A percentile compares a stretch with the other conserved stretches of the same genome.
Conservation (phyloP, 2,329 filamentous ascomycete genomes). For the Fusarium gaditjirri region DNA sequence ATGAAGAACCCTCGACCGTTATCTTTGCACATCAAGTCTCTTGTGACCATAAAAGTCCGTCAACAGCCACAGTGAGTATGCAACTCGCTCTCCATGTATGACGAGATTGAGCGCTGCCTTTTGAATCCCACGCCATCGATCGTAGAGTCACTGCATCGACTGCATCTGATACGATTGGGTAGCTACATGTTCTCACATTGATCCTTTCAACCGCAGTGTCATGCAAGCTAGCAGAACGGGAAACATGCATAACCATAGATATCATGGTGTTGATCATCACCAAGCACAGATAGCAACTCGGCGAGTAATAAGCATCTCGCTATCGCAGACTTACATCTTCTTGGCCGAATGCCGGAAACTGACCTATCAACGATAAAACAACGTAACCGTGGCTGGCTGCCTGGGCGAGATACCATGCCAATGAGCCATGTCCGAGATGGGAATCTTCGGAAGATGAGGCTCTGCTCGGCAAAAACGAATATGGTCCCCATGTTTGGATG, state of each 20-base stretch:
- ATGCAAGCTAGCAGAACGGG: conserved; percentile 19
- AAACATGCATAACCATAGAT: conserved; percentile 9
- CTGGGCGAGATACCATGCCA: background rate
- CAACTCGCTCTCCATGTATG: conserved; percentile 2
- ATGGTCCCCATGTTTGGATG: background rate
- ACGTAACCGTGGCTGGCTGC: conserved; percentile 8
- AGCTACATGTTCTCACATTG: conserved; percentile 2
- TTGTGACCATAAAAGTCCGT: background rate
- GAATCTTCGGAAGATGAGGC: conserved; percentile 32
- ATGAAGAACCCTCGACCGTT: background rate
- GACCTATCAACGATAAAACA: conserved; percentile 4
- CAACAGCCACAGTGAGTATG: background rate
- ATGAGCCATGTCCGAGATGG: conserved; percentile 1
- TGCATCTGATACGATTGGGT: conserved; percentile 14
- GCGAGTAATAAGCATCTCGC: conserved; percentile 6
- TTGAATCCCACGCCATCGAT: conserved; percentile 9
- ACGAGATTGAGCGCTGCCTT: conserved; percentile 1
- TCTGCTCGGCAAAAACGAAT: conserved; percentile 24
- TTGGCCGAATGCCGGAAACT: background rate
- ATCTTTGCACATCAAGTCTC: background rate
- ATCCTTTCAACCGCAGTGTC: conserved; percentile 6
- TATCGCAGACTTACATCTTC: background rate
- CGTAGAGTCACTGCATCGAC: conserved; percentile 3
- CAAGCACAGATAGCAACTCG: conserved; percentile 7
- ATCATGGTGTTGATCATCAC: background rate